Percentiles rank a stretch among this genome's conserved stretches.
Evolutionary conservation across 345 rosid species (phyloP).

Genomic region (Moricandia arvensis): DNA sequence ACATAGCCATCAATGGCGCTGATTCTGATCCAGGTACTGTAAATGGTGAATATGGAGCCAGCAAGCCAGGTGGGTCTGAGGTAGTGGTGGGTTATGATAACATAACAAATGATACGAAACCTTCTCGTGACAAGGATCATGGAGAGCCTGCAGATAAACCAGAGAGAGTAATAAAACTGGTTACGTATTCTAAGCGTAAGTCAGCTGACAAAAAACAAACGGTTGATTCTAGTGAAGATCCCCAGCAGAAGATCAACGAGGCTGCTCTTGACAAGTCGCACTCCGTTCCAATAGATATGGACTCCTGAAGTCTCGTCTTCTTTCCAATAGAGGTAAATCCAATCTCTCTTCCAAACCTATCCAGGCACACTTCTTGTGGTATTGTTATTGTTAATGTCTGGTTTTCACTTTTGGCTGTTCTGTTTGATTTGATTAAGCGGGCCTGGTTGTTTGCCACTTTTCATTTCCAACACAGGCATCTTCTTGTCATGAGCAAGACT

Average conservation of each 20-base stretch:
- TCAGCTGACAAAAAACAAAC: constrained; percentile 29
- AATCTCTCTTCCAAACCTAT: not conserved
- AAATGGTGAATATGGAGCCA: constrained; percentile 16
- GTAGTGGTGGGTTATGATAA: constrained; percentile 15
- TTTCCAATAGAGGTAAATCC: not conserved
- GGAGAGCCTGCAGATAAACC: constrained; percentile 25
- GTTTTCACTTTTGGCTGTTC: too few relatives aligned
- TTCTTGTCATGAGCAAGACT: constrained; percentile 21
- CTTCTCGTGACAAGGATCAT: constrained; percentile 4
- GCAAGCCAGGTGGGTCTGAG: constrained; percentile 19
- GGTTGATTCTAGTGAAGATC: constrained; percentile 22
- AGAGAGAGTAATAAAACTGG: constrained; percentile 35
- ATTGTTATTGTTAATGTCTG: too few relatives aligned
- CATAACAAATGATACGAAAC: not conserved
- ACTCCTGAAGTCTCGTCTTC: not conserved
- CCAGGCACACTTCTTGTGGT: too few relatives aligned
- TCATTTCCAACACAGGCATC: too few relatives aligned
- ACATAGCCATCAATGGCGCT: not conserved
- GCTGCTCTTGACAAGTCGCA: constrained; percentile 18
- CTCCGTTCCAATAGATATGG: constrained; percentile 4
- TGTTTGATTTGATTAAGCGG: too few relatives aligned
- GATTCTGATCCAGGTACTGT: constrained; percentile 2
- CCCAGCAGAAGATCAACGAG: constrained; percentile 14
- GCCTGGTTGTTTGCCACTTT: too few relatives aligned
- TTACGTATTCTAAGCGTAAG: constrained; percentile 36